phyloP scores from a whole-genome alignment of 495 filamentous ascomycete genomes.

The Penicillium canariense region DNA sequence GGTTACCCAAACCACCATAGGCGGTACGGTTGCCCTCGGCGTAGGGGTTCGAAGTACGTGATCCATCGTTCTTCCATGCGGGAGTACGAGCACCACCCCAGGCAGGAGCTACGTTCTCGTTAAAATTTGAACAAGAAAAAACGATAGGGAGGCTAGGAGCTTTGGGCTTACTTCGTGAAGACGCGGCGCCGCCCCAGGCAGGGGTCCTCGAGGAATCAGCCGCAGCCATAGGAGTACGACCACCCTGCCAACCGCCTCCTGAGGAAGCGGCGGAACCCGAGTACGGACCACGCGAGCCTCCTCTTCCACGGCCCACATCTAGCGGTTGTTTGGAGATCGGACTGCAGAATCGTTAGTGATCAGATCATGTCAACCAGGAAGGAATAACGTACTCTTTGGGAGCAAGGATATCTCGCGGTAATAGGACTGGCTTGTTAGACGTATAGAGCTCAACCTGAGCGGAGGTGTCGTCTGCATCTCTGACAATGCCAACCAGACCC shows the following conservation, averaged over 20 bases:
- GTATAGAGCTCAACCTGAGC: constrained; percentile 91
- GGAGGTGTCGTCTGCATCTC: constrained; percentile 79
- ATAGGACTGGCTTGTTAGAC: constrained; percentile 80
- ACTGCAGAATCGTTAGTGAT: constrained; percentile 20
- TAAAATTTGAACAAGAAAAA: constrained; percentile 15
- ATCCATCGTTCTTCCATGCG: constrained; percentile 71
- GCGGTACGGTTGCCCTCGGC: constrained; percentile 78
- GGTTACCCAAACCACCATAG: constrained; percentile 57
- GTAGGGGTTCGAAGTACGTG: constrained; percentile 73
- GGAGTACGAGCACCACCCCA: constrained; percentile 66
- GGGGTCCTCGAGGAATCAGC: constrained; percentile 63
- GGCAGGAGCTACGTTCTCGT: constrained; percentile 50
- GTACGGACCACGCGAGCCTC: constrained; percentile 53
- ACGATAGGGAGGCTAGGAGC: not conserved
- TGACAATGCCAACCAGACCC: constrained; percentile 90
- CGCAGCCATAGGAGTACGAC: constrained; percentile 65
- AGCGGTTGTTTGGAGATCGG: constrained; percentile 70
- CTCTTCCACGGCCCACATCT: constrained; percentile 57
- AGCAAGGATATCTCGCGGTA: constrained; percentile 71
- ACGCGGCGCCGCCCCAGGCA: constrained; percentile 57
- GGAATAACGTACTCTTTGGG: constrained; percentile 68
- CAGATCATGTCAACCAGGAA: not conserved
- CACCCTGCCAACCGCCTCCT: constrained; percentile 48
- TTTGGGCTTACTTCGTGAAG: constrained; percentile 53
- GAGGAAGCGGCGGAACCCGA: constrained; percentile 37